Evolutionary conservation across 2,329 filamentous ascomycete genomes (phyloP).

Genomic region (Aspergillus arachidicola): DNA sequence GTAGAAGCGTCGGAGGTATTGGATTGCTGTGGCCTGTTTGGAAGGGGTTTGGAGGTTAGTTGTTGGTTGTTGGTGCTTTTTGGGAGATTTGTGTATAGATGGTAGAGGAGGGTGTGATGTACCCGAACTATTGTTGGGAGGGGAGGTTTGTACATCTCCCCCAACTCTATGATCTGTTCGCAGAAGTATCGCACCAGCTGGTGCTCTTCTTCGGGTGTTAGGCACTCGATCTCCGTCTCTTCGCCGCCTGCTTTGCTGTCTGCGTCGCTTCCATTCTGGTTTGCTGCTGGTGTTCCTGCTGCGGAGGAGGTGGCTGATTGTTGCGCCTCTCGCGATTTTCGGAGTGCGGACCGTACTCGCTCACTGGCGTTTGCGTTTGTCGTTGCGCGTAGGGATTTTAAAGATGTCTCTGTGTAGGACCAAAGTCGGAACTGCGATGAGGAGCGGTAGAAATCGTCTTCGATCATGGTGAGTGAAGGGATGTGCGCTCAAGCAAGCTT

Average conservation of each 20-base stretch:
- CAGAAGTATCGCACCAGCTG: conserved; percentile 80
- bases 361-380: conserved; percentile 81
- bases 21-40: conserved; percentile 72
- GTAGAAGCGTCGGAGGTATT: conserved; percentile 94
- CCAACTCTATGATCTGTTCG: conserved; percentile 60
- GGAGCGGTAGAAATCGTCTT: conserved; percentile 87
- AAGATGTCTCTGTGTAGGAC: conserved; percentile 79
- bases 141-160: conserved; percentile 58
- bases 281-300: conserved; percentile 33
- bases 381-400: conserved; percentile 71
- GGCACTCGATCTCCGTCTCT: conserved; percentile 66
- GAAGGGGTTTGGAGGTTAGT: not conserved
- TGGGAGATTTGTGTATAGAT: not conserved
- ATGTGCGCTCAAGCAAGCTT: not conserved
- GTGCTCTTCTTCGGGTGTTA: conserved; percentile 81
- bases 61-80: not conserved
- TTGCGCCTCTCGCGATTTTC: conserved; percentile 45
- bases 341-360: conserved; percentile 62
- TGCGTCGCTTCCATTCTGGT: conserved; percentile 31
- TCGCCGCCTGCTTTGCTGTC: conserved; percentile 33
- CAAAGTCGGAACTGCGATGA: conserved; percentile 90
- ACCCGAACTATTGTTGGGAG: conserved; percentile 64
- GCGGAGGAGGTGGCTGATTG: conserved; percentile 36
- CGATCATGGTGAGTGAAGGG: conserved; percentile 61
- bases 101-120: conserved; percentile 23